Conservation (phyloP, 495 filamentous ascomycete genomes). For the Xylaria sp. region DNA sequence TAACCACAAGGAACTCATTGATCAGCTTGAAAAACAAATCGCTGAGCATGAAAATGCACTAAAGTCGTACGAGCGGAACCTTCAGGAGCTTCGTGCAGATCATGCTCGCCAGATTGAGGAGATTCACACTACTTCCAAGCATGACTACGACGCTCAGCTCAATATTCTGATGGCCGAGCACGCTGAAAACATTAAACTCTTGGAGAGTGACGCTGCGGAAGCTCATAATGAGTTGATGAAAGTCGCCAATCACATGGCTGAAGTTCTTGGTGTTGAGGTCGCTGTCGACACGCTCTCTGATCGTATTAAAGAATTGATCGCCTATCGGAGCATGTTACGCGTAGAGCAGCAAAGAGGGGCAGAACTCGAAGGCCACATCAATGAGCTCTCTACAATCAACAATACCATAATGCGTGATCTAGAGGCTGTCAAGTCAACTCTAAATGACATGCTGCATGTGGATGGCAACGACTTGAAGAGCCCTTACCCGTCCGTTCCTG, state of each 20-base stretch:
- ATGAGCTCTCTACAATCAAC: slow-evolving; percentile 60
- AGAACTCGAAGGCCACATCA: slow-evolving; percentile 55
- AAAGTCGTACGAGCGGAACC: slow-evolving; percentile 54
- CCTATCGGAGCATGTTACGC: slow-evolving; percentile 54
- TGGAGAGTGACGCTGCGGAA: slow-evolving; percentile 73
- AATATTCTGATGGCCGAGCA: slow-evolving; percentile 60
- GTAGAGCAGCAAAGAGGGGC: slow-evolving; percentile 63
- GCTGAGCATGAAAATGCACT: slow-evolving; percentile 57
- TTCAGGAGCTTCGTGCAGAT: slow-evolving; percentile 52
- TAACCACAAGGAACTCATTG: slow-evolving; percentile 59
- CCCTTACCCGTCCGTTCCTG: slow-evolving; percentile 64
- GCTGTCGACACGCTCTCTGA: slow-evolving; percentile 62
- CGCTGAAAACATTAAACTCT: slow-evolving; percentile 61
- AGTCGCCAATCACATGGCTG: slow-evolving; percentile 63
- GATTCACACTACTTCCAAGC: slow-evolving; percentile 47
- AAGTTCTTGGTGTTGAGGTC: slow-evolving; percentile 59
- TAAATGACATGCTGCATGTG: slow-evolving; percentile 52
- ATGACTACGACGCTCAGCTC: slow-evolving; percentile 52
- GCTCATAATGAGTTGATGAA: slow-evolving; percentile 73
- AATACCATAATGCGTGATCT: slow-evolving; percentile 63
- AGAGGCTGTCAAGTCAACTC: slow-evolving; percentile 54
- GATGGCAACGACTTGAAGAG: slow-evolving; percentile 53
- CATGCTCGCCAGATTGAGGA: slow-evolving; percentile 59
- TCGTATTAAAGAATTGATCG: slow-evolving; percentile 59
- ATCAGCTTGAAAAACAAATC: slow-evolving; percentile 66